Evolutionary conservation across 768 basidiomycete species (phyloP), one percentile per base, ranked within the genome.

Genomic region (Gymnopilus dilepis): DNA sequence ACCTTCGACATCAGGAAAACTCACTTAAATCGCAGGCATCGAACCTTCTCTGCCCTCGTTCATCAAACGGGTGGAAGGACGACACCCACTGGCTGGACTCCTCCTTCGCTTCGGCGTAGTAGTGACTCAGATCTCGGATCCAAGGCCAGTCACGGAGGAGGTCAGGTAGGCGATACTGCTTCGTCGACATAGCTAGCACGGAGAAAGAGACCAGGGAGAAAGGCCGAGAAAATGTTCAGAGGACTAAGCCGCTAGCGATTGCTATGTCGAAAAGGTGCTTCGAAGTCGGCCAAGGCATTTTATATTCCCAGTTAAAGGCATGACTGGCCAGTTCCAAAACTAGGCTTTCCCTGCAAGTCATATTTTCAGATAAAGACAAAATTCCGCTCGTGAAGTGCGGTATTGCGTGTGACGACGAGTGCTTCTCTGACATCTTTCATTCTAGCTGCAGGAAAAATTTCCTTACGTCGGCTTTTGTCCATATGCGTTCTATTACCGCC

Each of bases 71-170:
- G 8, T 56, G 53, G 54, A 67, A 70, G 6, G 65, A 66, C 15
- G 64, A 54, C 3, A 71, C 66, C 72, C 69, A 73, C 11, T 56
- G 56, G 42, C 64, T 66, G 2, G 70, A 69, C 53, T 71, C 67
- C 12, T 55, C 55, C 37, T 71, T 69, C 22, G 67, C 67, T 24
- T 65, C 60, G 7, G 57, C 59, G 43, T 80, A 82, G 61, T 75
- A 63, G 0, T 76, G 73, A 59, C 81, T 83, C 42, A 83, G 62
- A 30, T 48, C 58, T 4, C 82, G 77, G 6, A 65, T 67, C 80
- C 78, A 83, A 2, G 81, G 80, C 82, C 82, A 84, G 13, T 67
- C 67, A 13, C 61, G 61, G 41, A 84, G 70, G 8, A 76, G 77
- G 19, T 67, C 70, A 17, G 68, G 68, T 21, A 69, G 63, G 57